Base-by-base conservation (phyloP, 78 protist species). In the Tieghemostelium lacteum region DNA sequence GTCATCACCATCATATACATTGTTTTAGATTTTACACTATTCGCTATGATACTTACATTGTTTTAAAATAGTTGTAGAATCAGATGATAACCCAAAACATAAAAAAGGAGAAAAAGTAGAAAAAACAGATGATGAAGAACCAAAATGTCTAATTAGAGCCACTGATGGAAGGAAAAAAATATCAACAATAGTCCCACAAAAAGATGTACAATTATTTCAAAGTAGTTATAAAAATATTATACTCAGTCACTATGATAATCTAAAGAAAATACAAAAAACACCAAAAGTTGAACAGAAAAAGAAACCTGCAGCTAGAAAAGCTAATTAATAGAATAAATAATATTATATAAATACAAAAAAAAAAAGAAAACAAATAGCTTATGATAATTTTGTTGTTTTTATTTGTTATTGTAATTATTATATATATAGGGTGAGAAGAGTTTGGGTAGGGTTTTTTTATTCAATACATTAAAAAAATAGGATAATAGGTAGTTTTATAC, bases 91-190 rank as follows among this genome's bases (percentile, higher is more conserved):
- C 31, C 29, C 29, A 34, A 10, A 34, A 52, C 22, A 2, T 2
- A 77, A 65, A 52, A 65, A 60, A 65, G 50, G 55, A 77, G 75
- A 65, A 4, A 54, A 61, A 36, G 31, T 49, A 50, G 33, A 24
- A 34, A 19, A 36, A 26, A 4, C 40, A 16, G 67, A 22, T 36
- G 71, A 77, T 17, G 85, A 74, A 77, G 87, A 77, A 52, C 34
- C 40, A 34, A 77, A 65, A 65, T 77, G 87, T 77, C 65, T 77
- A 52, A 60, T 77, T 65, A 63, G 87, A 65, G 74, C 87, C 6
- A 77, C 87, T 34, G 57, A 42, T 52, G 87, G 87, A 26, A 77
- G 65, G 42, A 77, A 77, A 28, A 77, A 42, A 26, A 77, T 77
- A 24, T 77, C 87, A 36, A 77, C 87, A 37, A 34, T 77, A 16